phyloP scores from a whole-genome alignment of 768 basidiomycete species.

The Collybia sordida region DNA sequence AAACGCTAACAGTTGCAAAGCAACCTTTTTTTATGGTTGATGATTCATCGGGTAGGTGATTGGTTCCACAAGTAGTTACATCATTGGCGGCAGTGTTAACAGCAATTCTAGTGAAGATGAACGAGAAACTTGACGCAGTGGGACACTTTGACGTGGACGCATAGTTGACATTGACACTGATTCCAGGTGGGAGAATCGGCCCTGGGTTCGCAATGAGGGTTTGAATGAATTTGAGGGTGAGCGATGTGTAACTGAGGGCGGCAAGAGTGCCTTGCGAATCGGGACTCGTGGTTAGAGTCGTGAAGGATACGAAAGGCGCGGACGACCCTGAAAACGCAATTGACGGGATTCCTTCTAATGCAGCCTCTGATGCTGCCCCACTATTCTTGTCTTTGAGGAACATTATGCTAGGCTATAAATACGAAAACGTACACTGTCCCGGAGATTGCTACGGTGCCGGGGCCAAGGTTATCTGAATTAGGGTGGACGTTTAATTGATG shows the following conservation, averaged over 20 bases:
- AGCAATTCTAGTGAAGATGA: slow-evolving; percentile 42
- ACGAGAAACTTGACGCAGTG: slow-evolving; percentile 36
- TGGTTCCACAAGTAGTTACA: slow-evolving; percentile 43
- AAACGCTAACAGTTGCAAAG: slow-evolving; percentile 46
- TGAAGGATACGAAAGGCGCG: slow-evolving; percentile 47
- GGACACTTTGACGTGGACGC: slow-evolving; percentile 37
- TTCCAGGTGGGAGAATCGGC: slow-evolving; percentile 39
- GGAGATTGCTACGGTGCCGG: slow-evolving; percentile 27
- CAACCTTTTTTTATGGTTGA: slow-evolving; percentile 39
- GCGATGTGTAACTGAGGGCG: slow-evolving; percentile 41
- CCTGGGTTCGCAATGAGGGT: slow-evolving; percentile 25
- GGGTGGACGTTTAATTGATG: neutral
- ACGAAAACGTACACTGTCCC: slow-evolving; percentile 38
- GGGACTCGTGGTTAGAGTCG: slow-evolving; percentile 39
- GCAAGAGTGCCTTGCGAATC: slow-evolving; percentile 31
- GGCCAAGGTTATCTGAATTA: slow-evolving; percentile 32
- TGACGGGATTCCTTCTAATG: slow-evolving; percentile 47
- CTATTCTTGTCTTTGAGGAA: slow-evolving; percentile 20
- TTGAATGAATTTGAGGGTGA: slow-evolving; percentile 38
- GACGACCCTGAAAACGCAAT: slow-evolving; percentile 46
- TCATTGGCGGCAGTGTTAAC: slow-evolving; percentile 31
- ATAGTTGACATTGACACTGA: slow-evolving; percentile 53
- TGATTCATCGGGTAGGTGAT: slow-evolving; percentile 41
- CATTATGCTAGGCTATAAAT: neutral
- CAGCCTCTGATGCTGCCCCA: slow-evolving; percentile 49